Base-by-base conservation (phyloP, 257 asterid species). In the Capsicum baccatum region DNA sequence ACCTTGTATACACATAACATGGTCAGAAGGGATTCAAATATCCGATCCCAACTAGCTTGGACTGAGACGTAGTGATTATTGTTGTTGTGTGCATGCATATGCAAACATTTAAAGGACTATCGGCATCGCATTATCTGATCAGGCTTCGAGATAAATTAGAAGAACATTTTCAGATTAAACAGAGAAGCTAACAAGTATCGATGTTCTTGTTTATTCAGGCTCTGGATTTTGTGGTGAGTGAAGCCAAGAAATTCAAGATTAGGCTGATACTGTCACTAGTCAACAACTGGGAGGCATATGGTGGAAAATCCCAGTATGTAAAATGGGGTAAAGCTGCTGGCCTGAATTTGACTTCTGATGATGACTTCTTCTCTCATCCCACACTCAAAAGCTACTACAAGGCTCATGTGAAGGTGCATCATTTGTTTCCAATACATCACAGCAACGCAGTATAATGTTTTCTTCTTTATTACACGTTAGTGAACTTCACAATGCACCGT, bases 311-410 rank as follows among this genome's bases (percentile, higher is more conserved):
- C 21, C 98, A 94, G 92, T 96, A 96, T 83, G 97, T 92, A 35
- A 94, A 96, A 91, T 96, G 99, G 99, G 99, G 98, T 33, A 93
- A 90, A 86, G 94, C 88, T 85, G 92, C 95, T 74, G 98, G 98
- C 44, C 90, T 96, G 57, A 93, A 92, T 89, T 87, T 94, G 64
- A 94, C 98, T 59, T 90, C 97, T 79, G 92, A 93, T 90, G 98
- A 96, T 87, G 98, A 96, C 54, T 96, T 96, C 91, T 96, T 93
- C 84, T 90, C 97, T 69, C 95, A 96, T 83, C 96, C 94, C 44
- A 91, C 94, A 55, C 84, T 96, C 87, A 89, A 85, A 84, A 33
- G 62, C 89, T 96, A 93, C 85, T 96, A 94, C 92, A 96, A 93
- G 88, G 90, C 96, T 47, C 98, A 96, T 88, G 94, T 94, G 66